Percentiles rank a stretch among this genome's conserved stretches.
phyloP scores from a whole-genome alignment of 2,329 filamentous ascomycete species.

The Fusarium sp. region DNA sequence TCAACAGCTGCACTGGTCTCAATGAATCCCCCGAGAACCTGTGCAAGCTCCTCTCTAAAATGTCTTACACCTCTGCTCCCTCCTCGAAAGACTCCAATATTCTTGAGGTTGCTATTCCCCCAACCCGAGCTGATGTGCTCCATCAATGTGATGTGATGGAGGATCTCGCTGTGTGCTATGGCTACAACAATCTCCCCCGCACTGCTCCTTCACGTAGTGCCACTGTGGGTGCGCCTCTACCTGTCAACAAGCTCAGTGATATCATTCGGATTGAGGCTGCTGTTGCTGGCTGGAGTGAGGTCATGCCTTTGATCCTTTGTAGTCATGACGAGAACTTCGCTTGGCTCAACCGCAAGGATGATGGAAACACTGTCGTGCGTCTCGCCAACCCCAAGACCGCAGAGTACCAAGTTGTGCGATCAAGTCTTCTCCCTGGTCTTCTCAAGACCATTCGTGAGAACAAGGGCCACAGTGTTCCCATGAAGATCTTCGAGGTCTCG shows the following conservation, averaged over 20 bases:
- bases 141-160: constrained; percentile 99
- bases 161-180: constrained; percentile 95
- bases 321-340: constrained; percentile 98
- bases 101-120: constrained; percentile 84
- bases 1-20: constrained; percentile 92
- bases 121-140: constrained; percentile 92
- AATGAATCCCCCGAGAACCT: constrained; percentile 78
- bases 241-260: constrained; percentile 94
- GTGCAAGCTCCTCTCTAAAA: constrained; percentile 83
- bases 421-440: constrained; percentile 84
- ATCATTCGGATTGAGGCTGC: constrained; percentile 90
- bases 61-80: constrained; percentile 86
- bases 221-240: constrained; percentile 85
- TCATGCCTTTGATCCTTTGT: constrained; percentile 95
- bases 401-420: constrained; percentile 94
- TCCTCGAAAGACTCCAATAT: constrained; percentile 76
- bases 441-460: constrained; percentile 96
- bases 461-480: constrained; percentile 86
- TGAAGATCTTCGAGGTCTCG: constrained; percentile 91
- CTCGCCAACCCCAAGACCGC: constrained; percentile 93
- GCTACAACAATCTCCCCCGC: constrained; percentile 94
- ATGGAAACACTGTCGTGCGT: constrained; percentile 83
- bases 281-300: constrained; percentile 96
- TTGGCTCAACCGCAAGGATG: constrained; percentile 91
- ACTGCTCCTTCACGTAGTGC: constrained; percentile 87